A percentile compares a stretch with the other conserved stretches of the same genome.
These are phyloP conservation scores for Adenanthera pavonina DNA, from an alignment of 306 rosid species.

Conservation along the genomic window DNA sequence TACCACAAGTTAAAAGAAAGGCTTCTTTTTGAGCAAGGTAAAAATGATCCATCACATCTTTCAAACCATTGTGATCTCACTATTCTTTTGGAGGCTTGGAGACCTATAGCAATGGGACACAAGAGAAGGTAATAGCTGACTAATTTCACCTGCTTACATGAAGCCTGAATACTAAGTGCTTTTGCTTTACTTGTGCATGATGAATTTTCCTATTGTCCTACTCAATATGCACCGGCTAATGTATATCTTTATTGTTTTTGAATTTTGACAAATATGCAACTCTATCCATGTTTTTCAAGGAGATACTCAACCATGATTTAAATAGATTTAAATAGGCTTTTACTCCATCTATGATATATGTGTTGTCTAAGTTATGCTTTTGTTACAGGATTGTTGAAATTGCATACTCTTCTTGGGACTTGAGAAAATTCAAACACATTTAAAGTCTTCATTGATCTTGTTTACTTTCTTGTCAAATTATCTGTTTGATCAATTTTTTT, in stretches of 20 bases:
- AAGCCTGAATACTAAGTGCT: constrained; percentile 21
- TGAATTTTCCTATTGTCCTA: neutral
- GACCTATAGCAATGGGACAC: constrained; percentile 88
- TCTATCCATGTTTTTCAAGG: neutral
- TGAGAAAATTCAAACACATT: constrained; percentile 24
- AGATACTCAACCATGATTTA: constrained; percentile 18
- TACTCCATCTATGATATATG: neutral
- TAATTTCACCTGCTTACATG: constrained; percentile 19
- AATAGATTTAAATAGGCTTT: constrained; percentile 19
- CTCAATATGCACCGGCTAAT: neutral
- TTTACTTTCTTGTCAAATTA: constrained; percentile 6
- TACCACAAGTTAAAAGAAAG: constrained; percentile 66
- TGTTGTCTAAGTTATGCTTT: constrained; percentile 16
- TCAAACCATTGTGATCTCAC: constrained; percentile 49
- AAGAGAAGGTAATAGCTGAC: constrained; percentile 70
- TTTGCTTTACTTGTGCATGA: constrained; percentile 21
- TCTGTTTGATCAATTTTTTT: constrained; percentile 5
- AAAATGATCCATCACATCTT: constrained; percentile 42
- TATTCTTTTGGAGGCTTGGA: constrained; percentile 87
- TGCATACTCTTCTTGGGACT: neutral
- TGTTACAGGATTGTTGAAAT: constrained; percentile 24
- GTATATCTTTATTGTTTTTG: constrained; percentile 22
- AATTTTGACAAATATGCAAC: constrained; percentile 11
- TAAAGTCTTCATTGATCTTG: neutral
- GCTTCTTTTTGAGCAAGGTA: constrained; percentile 42